phyloP scores from a whole-genome alignment of 2,329 filamentous ascomycete species.

The Fusarium drepaniforme region DNA sequence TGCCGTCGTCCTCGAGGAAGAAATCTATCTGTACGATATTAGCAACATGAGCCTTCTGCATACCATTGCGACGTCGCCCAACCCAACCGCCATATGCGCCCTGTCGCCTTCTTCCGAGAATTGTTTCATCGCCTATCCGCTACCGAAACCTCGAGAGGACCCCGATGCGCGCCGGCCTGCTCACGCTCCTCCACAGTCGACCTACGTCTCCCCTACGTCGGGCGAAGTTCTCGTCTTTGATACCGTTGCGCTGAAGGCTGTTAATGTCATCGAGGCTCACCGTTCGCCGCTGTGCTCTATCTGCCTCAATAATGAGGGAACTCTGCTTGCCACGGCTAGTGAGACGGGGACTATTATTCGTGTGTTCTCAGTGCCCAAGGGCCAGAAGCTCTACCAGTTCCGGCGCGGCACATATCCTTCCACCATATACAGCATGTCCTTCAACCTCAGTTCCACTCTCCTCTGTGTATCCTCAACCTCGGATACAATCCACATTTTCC shows the following conservation, averaged over 20 bases:
- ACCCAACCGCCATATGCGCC: conserved; percentile 90
- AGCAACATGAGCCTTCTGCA: conserved; percentile 97
- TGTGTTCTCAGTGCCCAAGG: conserved; percentile 91
- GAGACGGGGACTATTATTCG: conserved; percentile 98
- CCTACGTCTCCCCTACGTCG: conserved; percentile 84
- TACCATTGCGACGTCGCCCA: conserved; percentile 94
- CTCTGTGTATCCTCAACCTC: conserved; percentile 96
- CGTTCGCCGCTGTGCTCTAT: conserved; percentile 91
- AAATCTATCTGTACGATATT: conserved; percentile 98
- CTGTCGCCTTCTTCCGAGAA: conserved; percentile 95
- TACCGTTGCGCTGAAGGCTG: conserved; percentile 86
- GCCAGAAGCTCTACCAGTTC: conserved; percentile 96
- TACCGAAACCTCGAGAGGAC: conserved; percentile 79
- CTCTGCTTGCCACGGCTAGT: conserved; percentile 90
- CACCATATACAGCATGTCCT: conserved; percentile 98
- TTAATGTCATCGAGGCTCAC: conserved; percentile 96
- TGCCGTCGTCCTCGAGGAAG: conserved; percentile 92
- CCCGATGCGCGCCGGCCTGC: conserved; percentile 72
- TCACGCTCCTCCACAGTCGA: conserved; percentile 85
- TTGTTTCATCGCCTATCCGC: conserved; percentile 94
- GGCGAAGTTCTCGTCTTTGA: conserved; percentile 96
- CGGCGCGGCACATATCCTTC: conserved; percentile 94
- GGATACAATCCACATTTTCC: conserved; percentile 97
- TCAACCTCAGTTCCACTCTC: conserved; percentile 93
- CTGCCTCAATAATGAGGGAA: conserved; percentile 92